Evolutionary conservation across 1,284 basidiomycete genomes (phyloP), one percentile per base, ranked within the genome.

Genomic region (Cryptococcus maquisensis): DNA sequence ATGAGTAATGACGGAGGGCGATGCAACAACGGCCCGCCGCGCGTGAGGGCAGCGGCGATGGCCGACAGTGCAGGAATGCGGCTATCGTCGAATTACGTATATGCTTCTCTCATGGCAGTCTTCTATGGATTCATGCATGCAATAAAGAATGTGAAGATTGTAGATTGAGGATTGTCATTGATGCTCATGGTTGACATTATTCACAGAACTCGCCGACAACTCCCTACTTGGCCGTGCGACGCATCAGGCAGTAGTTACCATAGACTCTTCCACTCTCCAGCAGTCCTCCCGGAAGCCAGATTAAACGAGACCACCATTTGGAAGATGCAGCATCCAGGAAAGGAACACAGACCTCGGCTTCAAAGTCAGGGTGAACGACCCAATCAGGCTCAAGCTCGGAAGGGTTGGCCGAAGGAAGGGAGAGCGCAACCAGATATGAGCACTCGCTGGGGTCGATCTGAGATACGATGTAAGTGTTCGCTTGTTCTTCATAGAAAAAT

Each of bases 371-470:
- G 37, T 62, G 49, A 13, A 58, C 43, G 32, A 76, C 71, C 72
- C 88, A 93, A 45, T 89, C 84, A n/a, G 88, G 90, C 68, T 95
- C 90, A 51, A 83, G 77, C 2, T 65, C 49, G 15, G 85, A 84
- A 20, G 75, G 60, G 2, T 83, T 82, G 61, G 86, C 83, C 3
- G 79, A 74, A 0, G 91, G 90, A 69, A 89, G 88, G 73, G 90
- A 86, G 38, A 91, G 81, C 71, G 94, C 89, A 55, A 97, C 81
- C 53, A 97, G 78, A 75, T 94, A 95, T 71, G 89, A 86, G 73
- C 93, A 97, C 41, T 81, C 78, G 24, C 82, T 77, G 18, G 85
- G 75, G 40, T 86, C 79, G 44, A 88, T 84, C 90, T 95, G 67
- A 32, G 12, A n/a, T 3, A 24, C 2, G 12, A 10, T 15, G 46